A percentile compares a stretch with the other conserved stretches of the same genome.
phyloP scores from a whole-genome alignment of 306 rosid genomes.

The Ammopiptanthus mongolicus region DNA sequence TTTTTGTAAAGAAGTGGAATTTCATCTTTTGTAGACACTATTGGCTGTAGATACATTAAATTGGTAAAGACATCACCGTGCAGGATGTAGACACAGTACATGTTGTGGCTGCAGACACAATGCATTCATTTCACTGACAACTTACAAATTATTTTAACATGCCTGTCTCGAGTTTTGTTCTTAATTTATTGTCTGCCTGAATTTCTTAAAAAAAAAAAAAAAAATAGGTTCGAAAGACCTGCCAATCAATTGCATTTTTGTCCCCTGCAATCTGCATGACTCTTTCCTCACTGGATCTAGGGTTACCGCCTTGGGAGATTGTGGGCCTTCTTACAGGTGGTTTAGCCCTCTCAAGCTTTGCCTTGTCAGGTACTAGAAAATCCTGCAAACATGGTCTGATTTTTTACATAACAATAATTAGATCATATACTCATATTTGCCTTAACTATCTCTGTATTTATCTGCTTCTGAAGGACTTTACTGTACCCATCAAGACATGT shows the following conservation, averaged over 20 bases:
- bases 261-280: slow-evolving; percentile 98
- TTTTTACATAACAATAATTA: background rate
- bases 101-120: background rate
- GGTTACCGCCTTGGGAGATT: slow-evolving; percentile 90
- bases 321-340: slow-evolving; percentile 85
- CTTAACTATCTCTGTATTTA: slow-evolving; percentile 8
- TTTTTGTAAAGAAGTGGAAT: background rate
- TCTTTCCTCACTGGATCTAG: slow-evolving; percentile 89
- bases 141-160: slow-evolving; percentile 10
- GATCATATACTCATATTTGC: slow-evolving; percentile 4
- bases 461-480: slow-evolving; percentile 70
- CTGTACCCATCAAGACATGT: slow-evolving; percentile 95
- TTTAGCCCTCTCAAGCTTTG: slow-evolving; percentile 96
- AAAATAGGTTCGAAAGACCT: slow-evolving; percentile 83
- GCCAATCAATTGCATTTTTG: slow-evolving; percentile 95
- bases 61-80: background rate
- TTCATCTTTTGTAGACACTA: slow-evolving; percentile 1
- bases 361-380: slow-evolving; percentile 64
- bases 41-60: background rate
- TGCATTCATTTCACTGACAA: background rate
- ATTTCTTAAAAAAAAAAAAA: background rate
- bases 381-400: slow-evolving; percentile 3
- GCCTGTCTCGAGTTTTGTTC: background rate
- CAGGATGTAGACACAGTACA: slow-evolving; percentile 6
- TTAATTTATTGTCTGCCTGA: slow-evolving; percentile 15